A percentile compares a stretch with the other conserved stretches of the same genome.
Evolutionary conservation across 2,329 filamentous ascomycete species (phyloP).

Genomic region (Aspergillus brunneoviolaceus): DNA sequence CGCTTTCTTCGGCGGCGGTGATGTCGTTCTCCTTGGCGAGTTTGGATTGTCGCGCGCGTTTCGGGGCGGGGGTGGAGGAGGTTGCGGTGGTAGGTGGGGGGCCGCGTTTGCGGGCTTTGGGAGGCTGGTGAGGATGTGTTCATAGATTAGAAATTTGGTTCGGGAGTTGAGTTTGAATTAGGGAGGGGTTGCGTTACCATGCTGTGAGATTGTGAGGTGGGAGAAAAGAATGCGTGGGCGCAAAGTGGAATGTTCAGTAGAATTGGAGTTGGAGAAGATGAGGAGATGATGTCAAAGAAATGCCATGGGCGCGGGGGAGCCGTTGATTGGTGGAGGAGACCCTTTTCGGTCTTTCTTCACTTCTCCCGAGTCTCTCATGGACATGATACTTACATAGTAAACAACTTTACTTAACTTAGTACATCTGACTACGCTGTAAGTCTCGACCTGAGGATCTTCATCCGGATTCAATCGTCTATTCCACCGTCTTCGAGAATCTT

Average conservation of each 20-base stretch:
- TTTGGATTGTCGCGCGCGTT: slow-evolving; percentile 67
- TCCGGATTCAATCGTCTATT: neutral
- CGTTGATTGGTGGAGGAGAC: neutral
- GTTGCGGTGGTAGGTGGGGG: slow-evolving; percentile 19
- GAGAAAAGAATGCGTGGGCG: slow-evolving; percentile 1
- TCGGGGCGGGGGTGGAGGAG: slow-evolving; percentile 32
- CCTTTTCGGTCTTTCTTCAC: no score
- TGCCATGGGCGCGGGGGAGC: neutral
- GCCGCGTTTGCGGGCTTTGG: slow-evolving; percentile 34
- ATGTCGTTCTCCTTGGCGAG: slow-evolving; percentile 91
- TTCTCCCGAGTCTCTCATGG: no score
- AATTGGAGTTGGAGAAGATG: neutral
- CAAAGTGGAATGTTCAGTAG: neutral
- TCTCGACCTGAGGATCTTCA: no score
- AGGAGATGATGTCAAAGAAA: neutral
- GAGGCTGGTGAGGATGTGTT: slow-evolving; percentile 26
- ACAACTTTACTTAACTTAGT: neutral
- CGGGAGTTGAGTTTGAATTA: neutral
- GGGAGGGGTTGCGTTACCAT: slow-evolving; percentile 22
- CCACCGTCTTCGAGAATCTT: neutral
- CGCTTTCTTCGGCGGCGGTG: slow-evolving; percentile 76
- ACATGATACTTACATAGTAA: no score
- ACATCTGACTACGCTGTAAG: no score
- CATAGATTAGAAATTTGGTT: neutral
- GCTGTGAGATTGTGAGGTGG: slow-evolving; percentile 6